Evolutionary conservation across 2,329 filamentous ascomycete genomes (phyloP), one percentile per base, ranked within the genome.

Genomic region (Coniella lustricola): DNA sequence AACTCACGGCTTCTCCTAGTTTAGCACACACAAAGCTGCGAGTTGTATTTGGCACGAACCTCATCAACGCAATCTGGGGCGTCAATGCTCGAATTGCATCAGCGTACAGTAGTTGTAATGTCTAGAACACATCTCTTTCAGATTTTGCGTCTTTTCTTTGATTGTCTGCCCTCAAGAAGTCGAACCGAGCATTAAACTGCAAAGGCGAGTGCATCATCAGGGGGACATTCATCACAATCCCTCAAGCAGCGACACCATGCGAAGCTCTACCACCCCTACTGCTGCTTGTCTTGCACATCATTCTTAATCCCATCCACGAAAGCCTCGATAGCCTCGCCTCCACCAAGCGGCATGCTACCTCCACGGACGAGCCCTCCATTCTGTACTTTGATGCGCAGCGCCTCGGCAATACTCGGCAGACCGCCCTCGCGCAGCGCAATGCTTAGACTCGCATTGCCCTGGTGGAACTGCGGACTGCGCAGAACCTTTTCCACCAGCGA

Each of bases 281-380:
- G 60, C 56, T 66, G 59, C 59, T 75, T 67, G 50, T 85, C 77
- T 67, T 87, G 76, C 1, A 90, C 85, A 5, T 81, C 83, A 69
- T 80, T 84, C 75, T 86, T 93, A 41, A 96, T 83, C 3, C 91
- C 93, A 48, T 94, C 81, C 18, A 98, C 76, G 67, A 98, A 98
- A 3, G 87, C 87, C 69, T 94, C 85, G 2, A 98, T 83, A 12
- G 91, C 91, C 58, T 93, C 85, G 5, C 86, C 87, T 45, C 90
- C 90, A 37, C 90, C 91, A 39, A 96, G 67, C 2, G 91, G 90
- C 71, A 96, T 83, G 44, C 80, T 85, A 5, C 87, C 84, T 48
- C 86, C 82, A 53, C 76, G 77, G 60, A 95, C 76, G 55, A 87
- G 85, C 3, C 91, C 91, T n/a, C 85, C 85, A 62, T 95, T 89